Evolutionary conservation across 805 yeast genomes (phyloP).

Genomic region (Cyberlindnera sargentensis): DNA sequence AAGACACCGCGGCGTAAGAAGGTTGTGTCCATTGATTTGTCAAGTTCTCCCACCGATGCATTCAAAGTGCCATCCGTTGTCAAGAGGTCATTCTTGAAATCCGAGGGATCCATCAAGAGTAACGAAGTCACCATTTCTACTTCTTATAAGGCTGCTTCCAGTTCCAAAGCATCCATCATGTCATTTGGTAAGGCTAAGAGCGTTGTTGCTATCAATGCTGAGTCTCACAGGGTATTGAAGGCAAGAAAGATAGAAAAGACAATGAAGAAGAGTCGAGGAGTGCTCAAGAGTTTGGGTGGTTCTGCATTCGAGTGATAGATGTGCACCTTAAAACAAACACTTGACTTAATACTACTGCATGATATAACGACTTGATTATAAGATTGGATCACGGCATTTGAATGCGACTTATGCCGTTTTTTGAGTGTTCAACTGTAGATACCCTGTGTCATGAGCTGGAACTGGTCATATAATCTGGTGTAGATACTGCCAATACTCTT

Average conservation of each 20-base stretch:
- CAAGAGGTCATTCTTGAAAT: conserved; percentile 36
- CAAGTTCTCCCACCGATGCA: conserved; percentile 16
- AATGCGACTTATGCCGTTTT: background rate
- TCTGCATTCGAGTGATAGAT: conserved; percentile 6
- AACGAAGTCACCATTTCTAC: conserved; percentile 46
- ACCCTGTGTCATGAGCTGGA: conserved; percentile 91
- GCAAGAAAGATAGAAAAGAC: conserved; percentile 18
- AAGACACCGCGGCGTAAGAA: conserved; percentile 21
- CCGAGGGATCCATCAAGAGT: conserved; percentile 32
- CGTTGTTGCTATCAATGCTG: conserved; percentile 3
- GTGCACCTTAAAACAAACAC: background rate
- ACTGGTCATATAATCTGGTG: conserved; percentile 91
- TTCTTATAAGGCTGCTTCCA: conserved; percentile 47
- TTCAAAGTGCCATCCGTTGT: conserved; percentile 34
- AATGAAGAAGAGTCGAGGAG: conserved; percentile 5
- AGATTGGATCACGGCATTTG: background rate
- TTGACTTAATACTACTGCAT: too few species aligned
- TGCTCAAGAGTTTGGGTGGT: conserved; percentile 8
- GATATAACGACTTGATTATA: background rate
- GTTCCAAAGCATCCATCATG: conserved; percentile 52
- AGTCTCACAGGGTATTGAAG: conserved; percentile 19
- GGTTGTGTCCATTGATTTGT: conserved; percentile 17
- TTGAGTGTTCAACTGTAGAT: conserved; percentile 41
- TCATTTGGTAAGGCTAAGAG: conserved; percentile 34
- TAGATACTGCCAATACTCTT: conserved; percentile 84